These are phyloP conservation scores for Phaffia tasmanica DNA, from an alignment of 768 basidiomycete species.

Conservation along the genomic window DNA sequence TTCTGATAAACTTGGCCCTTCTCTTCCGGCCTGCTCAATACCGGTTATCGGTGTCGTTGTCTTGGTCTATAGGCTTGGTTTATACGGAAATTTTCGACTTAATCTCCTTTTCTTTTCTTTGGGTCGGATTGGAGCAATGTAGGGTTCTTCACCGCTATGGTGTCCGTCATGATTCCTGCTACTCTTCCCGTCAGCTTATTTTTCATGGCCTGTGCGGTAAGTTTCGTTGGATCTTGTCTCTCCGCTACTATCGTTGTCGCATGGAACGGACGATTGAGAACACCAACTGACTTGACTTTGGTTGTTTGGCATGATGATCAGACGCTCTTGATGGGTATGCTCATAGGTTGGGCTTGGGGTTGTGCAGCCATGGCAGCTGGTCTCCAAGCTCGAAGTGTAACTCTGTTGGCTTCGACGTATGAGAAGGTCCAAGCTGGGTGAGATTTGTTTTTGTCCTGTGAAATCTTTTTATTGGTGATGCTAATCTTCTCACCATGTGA, in stretches of 20 bases:
- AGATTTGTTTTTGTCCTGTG: constrained; percentile 15
- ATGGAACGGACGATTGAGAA: not conserved
- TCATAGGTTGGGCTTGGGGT: constrained; percentile 50
- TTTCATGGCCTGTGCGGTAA: constrained; percentile 41
- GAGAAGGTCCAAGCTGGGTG: constrained; percentile 31
- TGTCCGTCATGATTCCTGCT: constrained; percentile 43
- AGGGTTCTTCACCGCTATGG: constrained; percentile 19
- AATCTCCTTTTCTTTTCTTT: constrained; percentile 20
- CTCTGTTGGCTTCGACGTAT: constrained; percentile 28
- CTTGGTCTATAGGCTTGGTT: constrained; percentile 39
- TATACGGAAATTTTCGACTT: constrained; percentile 41
- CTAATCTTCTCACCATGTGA: not conserved
- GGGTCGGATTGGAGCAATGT: not conserved
- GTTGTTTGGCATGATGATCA: constrained; percentile 36
- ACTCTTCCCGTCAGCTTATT: constrained; percentile 46
- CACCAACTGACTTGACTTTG: not conserved
- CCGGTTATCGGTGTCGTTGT: constrained; percentile 28
- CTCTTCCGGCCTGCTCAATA: not conserved
- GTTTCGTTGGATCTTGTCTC: not conserved
- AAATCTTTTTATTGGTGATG: not conserved
- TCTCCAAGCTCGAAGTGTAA: constrained; percentile 37
- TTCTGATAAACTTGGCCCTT: not conserved
- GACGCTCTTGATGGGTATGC: constrained; percentile 45
- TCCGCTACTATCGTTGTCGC: not conserved
- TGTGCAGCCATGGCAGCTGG: constrained; percentile 48